These are phyloP conservation scores for Fusarium stilboides DNA, from an alignment of 2,329 filamentous ascomycete species.

Conservation along the genomic window DNA sequence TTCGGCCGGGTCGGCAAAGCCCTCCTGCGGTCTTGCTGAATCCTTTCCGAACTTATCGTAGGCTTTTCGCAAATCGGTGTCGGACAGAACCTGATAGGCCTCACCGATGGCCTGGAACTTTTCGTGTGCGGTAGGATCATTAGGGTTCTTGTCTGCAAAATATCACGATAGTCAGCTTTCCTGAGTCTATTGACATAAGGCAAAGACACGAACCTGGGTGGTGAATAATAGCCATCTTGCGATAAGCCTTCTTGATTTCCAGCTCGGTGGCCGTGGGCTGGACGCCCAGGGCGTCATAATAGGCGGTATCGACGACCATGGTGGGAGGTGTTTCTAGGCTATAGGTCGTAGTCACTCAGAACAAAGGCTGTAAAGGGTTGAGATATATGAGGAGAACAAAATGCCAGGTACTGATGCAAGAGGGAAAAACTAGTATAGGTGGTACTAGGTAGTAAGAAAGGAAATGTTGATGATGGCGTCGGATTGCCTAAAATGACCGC, in stretches of 20 bases:
- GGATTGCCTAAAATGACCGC: conserved; percentile 44
- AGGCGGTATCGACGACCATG: conserved; percentile 91
- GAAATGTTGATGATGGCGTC: conserved; percentile 48
- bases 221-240: conserved; percentile 93
- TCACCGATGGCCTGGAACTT: conserved; percentile 92
- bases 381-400: conserved; percentile 15
- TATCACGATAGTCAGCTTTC: conserved; percentile 27
- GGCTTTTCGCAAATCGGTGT: conserved; percentile 86
- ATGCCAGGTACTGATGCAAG: conserved; percentile 1
- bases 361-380: conserved; percentile 13
- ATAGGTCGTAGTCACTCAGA: conserved; percentile 22
- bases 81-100: conserved; percentile 85
- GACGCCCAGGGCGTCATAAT: conserved; percentile 91
- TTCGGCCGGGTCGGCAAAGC: conserved; percentile 95
- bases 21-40: conserved; percentile 88
- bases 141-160: conserved; percentile 90
- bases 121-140: conserved; percentile 92
- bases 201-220: conserved; percentile 77
- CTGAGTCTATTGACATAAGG: conserved; percentile 4
- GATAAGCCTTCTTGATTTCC: conserved; percentile 97
- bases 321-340: conserved; percentile 48
- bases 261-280: conserved; percentile 87
- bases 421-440: conserved; percentile 15
- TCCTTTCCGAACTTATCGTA: conserved; percentile 99
- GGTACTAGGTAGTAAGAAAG: conserved; percentile 24